Conservation (phyloP, 495 filamentous ascomycete genomes). For the Penicillium mononematosum region DNA sequence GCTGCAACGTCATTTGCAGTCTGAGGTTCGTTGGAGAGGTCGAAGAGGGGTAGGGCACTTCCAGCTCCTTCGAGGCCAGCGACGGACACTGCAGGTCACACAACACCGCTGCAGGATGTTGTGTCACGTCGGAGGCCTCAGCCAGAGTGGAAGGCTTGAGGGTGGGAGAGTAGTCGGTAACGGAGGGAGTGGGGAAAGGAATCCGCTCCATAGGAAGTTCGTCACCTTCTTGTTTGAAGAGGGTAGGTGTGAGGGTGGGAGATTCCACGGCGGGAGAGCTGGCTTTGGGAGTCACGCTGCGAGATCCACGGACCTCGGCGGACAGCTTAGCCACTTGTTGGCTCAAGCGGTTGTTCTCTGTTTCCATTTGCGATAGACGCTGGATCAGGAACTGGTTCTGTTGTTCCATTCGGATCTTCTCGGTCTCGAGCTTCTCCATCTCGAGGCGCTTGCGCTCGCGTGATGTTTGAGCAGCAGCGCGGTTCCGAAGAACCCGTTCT, state of each 20-base stretch:
- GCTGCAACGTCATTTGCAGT: conserved; percentile 46
- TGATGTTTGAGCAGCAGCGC: conserved; percentile 92
- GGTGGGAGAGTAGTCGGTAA: conserved; percentile 50
- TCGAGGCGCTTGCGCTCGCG: conserved; percentile 93
- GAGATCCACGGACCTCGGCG: conserved; percentile 56
- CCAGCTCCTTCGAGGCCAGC: conserved; percentile 60
- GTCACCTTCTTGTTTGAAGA: conserved; percentile 58
- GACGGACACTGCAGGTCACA: conserved; percentile 99
- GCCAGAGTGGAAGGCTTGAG: conserved; percentile 54
- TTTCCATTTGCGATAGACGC: conserved; percentile 60
- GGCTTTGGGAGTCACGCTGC: conserved; percentile 42
- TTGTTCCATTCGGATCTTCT: conserved; percentile 64
- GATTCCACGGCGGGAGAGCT: conserved; percentile 41
- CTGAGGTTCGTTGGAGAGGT: conserved; percentile 48
- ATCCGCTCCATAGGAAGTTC: conserved; percentile 50
- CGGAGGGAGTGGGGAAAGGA: conserved; percentile 49
- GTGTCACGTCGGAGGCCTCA: conserved; percentile 87
- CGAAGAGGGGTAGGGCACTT: conserved; percentile 54
- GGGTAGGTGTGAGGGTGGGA: conserved; percentile 45
- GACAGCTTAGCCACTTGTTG: conserved; percentile 64
- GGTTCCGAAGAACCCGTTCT: conserved; percentile 94
- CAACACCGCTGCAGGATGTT: conserved; percentile 99
- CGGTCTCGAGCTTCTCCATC: conserved; percentile 81
- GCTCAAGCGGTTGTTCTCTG: conserved; percentile 62
- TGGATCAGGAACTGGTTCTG: conserved; percentile 70